A percentile compares a stretch with the other conserved stretches of the same genome.
Conservation (phyloP, 768 basidiomycete species). For the Guyanaporus albipodus region DNA sequence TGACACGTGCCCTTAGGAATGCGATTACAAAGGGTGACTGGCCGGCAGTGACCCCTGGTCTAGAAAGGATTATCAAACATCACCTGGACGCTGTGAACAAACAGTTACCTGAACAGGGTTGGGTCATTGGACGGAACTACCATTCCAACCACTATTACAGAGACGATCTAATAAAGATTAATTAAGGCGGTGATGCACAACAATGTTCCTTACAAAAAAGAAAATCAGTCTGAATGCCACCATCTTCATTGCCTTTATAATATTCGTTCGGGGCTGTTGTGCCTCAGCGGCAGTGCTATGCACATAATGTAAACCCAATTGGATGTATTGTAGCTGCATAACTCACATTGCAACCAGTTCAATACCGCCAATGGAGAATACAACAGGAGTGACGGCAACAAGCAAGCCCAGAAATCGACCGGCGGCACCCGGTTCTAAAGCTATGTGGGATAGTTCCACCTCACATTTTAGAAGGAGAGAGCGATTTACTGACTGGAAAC, state of each 20-base stretch:
- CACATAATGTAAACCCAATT: constrained; percentile 4
- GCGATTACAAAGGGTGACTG: constrained; percentile 85
- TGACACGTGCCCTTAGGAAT: constrained; percentile 66
- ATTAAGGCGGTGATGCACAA: background rate
- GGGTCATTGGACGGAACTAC: constrained; percentile 68
- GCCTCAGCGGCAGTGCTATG: constrained; percentile 72
- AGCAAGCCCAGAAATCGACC: constrained; percentile 25
- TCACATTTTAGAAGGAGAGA: background rate
- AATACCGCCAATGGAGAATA: constrained; percentile 77
- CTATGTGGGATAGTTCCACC: background rate
- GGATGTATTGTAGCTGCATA: constrained; percentile 12
- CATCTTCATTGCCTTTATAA: constrained; percentile 67
- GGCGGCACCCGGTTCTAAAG: constrained; percentile 16
- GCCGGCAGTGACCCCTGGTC: constrained; percentile 42
- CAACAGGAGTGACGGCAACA: constrained; percentile 25
- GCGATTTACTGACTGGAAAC: constrained; percentile 13
- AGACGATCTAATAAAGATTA: constrained; percentile 14
- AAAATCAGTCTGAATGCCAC: constrained; percentile 75
- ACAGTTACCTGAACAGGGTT: constrained; percentile 40
- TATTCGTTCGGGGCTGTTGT: constrained; percentile 72
- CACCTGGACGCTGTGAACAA: background rate
- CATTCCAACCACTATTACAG: constrained; percentile 62
- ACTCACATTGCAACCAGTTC: constrained; percentile 67
- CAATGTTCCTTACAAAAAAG: constrained; percentile 13
- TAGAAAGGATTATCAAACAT: background rate